Base-by-base conservation (phyloP, 305 asterid genomes). In the Fraxinus angustifolia region DNA sequence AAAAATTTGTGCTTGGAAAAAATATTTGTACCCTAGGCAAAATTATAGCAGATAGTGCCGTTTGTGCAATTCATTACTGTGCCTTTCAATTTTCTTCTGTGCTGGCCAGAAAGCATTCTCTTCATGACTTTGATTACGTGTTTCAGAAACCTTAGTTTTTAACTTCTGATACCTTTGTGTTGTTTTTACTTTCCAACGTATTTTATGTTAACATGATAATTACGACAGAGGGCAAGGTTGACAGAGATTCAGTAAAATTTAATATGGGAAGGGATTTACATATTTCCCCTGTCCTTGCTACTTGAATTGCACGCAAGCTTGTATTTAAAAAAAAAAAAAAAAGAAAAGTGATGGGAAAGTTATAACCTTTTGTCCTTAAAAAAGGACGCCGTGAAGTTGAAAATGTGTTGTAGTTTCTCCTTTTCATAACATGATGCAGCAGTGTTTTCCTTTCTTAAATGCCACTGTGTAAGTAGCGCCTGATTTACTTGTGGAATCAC, bases 371-470 rank as follows among this genome's bases (percentile, higher is more conserved):
- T 65, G 36, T 23, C 34, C 6, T 65, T 1, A 65, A 65, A 65
- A 23, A 65, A 62, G 2, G 34, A 65, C 0, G 2, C 28, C 12
- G 31, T 56, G 19, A 34, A 8, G 73, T 58, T 78, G 81, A 21
- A 35, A 34, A 31, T 11, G 35, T 31, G 17, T 11, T 17, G 34
- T 21, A 79, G 23, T 71, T 73, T 72, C 65, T 65, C 33, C 48
- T 72, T 75, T 34, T 78, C 33, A 78, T 79, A 40, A 40, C 40
- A 79, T 28, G 26, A 67, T 75, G 17, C 19, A 8, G 31, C 82
- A 33, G 80, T 68, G 30, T 34, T 40, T 75, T 75, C 75, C 10
- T 85, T 84, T 80, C 70, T 17, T 81, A 36, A 36, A 74, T 5
- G 30, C 33, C 56, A 77, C 36, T 8, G 19, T 14, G 14, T 5